Evolutionary conservation across 306 rosid genomes (phyloP).

Genomic region (Parietaria judaica): DNA sequence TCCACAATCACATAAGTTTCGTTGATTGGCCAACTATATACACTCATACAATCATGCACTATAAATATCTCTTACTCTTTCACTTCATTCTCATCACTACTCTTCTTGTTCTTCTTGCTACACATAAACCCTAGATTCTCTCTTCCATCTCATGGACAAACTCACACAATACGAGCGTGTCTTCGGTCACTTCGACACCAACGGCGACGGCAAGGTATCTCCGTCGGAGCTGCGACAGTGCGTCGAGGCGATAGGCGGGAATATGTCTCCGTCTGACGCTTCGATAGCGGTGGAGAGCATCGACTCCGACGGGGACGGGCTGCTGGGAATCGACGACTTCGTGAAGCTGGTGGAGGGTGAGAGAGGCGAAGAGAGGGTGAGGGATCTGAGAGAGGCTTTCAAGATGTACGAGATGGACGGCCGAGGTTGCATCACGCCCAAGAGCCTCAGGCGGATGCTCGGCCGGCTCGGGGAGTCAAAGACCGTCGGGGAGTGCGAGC

Average conservation of each 20-base stretch:
- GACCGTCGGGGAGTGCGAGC: constrained; percentile 43
- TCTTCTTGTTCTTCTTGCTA: too few species aligned
- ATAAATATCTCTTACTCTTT: too few species aligned
- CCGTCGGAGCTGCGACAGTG: constrained; percentile 53
- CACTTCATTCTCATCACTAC: too few species aligned
- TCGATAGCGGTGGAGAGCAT: constrained; percentile 34
- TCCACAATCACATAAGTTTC: too few species aligned
- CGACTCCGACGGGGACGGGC: constrained; percentile 56
- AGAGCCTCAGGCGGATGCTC: constrained; percentile 62
- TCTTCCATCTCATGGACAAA: constrained; percentile 28
- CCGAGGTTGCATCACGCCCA: constrained; percentile 59
- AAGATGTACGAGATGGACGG: constrained; percentile 77
- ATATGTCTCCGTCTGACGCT: constrained; percentile 32
- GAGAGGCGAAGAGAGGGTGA: constrained; percentile 59
- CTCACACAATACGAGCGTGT: constrained; percentile 38
- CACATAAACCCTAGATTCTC: too few species aligned
- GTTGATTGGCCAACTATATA: too few species aligned
- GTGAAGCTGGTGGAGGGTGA: constrained; percentile 62
- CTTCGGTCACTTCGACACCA: constrained; percentile 54
- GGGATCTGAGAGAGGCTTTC: constrained; percentile 56
- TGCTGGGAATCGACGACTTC: constrained; percentile 57
- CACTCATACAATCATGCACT: too few species aligned
- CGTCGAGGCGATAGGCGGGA: constrained; percentile 41
- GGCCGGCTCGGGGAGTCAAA: constrained; percentile 60
- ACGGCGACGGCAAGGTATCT: constrained; percentile 62